Conservation (phyloP, 1,284 basidiomycete species). For the Leccinum proliferum region DNA sequence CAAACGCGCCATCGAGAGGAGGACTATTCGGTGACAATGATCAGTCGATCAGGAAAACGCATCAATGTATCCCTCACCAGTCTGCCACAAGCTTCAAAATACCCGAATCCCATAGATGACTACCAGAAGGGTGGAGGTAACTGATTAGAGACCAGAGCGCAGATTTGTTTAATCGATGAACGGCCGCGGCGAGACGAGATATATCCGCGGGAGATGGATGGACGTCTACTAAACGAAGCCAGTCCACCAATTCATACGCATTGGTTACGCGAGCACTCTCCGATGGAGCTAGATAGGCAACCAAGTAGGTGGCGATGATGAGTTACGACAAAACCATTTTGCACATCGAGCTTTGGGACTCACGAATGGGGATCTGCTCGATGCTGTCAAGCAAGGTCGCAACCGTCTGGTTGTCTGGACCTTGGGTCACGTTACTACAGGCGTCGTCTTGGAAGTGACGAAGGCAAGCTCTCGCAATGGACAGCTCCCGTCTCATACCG, state of each 20-base stretch:
- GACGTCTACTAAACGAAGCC: conserved; percentile 44
- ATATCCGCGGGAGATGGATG: conserved; percentile 34
- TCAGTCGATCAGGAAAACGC: not conserved
- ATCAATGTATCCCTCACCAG: conserved; percentile 25
- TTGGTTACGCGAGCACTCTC: conserved; percentile 28
- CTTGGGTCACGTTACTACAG: not conserved
- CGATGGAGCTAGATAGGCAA: conserved; percentile 30
- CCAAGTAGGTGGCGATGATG: not conserved
- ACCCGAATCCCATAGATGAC: conserved; percentile 36
- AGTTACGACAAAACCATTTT: not conserved
- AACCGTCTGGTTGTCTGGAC: conserved; percentile 22
- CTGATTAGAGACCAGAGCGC: conserved; percentile 40
- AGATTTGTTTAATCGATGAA: conserved; percentile 39
- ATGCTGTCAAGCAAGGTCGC: conserved; percentile 38
- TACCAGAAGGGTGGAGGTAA: conserved; percentile 37
- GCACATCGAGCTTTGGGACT: conserved; percentile 18
- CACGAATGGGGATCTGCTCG: conserved; percentile 36
- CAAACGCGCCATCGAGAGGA: conserved; percentile 30
- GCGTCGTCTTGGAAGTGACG: conserved; percentile 14
- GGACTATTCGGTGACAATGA: conserved; percentile 8
- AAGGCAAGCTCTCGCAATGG: conserved; percentile 33
- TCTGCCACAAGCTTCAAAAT: conserved; percentile 15
- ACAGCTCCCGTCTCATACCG: conserved; percentile 44
- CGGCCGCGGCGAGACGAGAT: conserved; percentile 32
- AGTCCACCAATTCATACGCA: conserved; percentile 56